These are phyloP conservation scores for Yamadazyma jaroonii DNA, from an alignment of 1,139 yeast species.

Conservation along the genomic window DNA sequence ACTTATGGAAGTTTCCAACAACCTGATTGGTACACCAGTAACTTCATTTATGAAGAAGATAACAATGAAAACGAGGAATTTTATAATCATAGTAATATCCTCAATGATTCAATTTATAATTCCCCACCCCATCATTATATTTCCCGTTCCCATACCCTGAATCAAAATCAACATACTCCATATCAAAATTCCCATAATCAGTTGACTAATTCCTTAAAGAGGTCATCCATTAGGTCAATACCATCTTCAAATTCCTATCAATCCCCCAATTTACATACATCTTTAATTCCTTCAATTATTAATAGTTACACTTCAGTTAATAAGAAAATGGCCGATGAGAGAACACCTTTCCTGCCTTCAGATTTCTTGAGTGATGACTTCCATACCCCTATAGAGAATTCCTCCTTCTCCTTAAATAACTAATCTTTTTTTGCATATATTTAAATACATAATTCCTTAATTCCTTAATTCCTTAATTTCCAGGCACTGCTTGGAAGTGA, in stretches of 20 bases:
- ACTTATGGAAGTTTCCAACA: slow-evolving; percentile 22
- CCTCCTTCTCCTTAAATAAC: slow-evolving; percentile 10
- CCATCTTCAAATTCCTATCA: slow-evolving; percentile 5
- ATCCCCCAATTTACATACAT: slow-evolving; percentile 26
- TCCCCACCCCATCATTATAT: slow-evolving; percentile 25
- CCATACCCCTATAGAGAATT: slow-evolving; percentile 17
- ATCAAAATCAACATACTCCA: background rate
- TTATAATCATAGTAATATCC: slow-evolving; percentile 4
- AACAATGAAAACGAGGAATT: slow-evolving; percentile 7
- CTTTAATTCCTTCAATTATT: slow-evolving; percentile 41
- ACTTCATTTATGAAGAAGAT: slow-evolving; percentile 12
- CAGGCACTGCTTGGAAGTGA: slow-evolving; percentile 64
- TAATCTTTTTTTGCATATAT: background rate
- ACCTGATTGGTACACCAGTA: slow-evolving; percentile 41
- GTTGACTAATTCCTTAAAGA: background rate
- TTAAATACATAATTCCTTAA: background rate
- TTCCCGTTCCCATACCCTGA: slow-evolving; percentile 12
- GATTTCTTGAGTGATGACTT: slow-evolving; percentile 39
- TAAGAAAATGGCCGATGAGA: slow-evolving; percentile 36
- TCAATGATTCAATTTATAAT: slow-evolving; percentile 10
- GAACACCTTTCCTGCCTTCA: slow-evolving; percentile 42
- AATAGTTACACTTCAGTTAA: slow-evolving; percentile 40
- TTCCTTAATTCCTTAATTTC: slow-evolving; percentile 44
- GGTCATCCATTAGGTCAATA: slow-evolving; percentile 1
- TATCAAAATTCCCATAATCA: slow-evolving; percentile 2